Evolutionary conservation across 345 rosid species (phyloP).

Genomic region (Cardamine resedifolia): DNA sequence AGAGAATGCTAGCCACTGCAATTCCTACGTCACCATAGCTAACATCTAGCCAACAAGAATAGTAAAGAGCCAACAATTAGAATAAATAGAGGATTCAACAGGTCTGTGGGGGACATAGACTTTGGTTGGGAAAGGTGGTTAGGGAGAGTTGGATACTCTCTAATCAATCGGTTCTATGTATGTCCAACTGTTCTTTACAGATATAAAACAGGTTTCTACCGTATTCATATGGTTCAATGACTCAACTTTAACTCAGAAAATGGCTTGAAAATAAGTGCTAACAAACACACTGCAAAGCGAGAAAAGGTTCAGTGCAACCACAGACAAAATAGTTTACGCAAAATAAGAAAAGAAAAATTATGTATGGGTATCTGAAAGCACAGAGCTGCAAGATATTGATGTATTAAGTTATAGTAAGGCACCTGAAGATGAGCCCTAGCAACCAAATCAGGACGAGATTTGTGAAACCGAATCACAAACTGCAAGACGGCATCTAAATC

Average conservation of each 20-base stretch:
- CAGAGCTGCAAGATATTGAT: not conserved
- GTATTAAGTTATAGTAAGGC: not conserved
- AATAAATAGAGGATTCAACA: not conserved
- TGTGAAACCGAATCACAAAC: constrained; percentile 85
- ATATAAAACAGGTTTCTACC: constrained; percentile 4
- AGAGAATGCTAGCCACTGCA: not conserved
- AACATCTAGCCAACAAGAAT: not conserved
- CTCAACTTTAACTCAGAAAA: not conserved
- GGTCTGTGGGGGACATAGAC: not conserved
- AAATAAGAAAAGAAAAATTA: not conserved
- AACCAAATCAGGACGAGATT: constrained; percentile 82
- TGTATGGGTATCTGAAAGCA: constrained; percentile 6
- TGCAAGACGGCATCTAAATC: constrained; percentile 65
- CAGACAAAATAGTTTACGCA: not conserved
- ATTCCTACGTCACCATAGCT: not conserved
- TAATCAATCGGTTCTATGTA: not conserved
- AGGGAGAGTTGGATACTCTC: constrained; percentile 3
- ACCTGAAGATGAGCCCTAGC: constrained; percentile 99
- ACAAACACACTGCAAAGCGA: constrained; percentile 1
- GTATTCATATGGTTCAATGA: not conserved
- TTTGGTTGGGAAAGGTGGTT: not conserved
- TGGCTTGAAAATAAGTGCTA: constrained; percentile 13
- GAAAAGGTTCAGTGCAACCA: constrained; percentile 9
- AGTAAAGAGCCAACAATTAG: not conserved
- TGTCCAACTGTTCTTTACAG: not conserved